Base-by-base conservation (phyloP, 768 basidiomycete genomes). In the Tylopilus plumbeoviolaceoides region DNA sequence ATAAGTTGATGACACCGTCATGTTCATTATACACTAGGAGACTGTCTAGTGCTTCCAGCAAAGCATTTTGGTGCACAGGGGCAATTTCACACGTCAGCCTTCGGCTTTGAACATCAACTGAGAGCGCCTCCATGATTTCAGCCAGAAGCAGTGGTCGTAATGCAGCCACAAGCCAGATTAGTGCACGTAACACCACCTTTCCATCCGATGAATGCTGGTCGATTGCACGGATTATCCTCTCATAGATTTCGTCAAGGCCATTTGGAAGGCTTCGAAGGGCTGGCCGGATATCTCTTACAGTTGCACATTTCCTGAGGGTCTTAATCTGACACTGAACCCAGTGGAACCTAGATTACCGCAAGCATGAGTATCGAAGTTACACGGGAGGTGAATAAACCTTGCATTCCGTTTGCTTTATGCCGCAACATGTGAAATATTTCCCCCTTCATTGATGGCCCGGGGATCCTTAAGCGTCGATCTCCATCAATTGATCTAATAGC, bases 291-390 rank as follows among this genome's bases (percentile, higher is more conserved):
- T 58, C 53, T 28, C 17, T 5, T 23, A 10, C 14, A 1, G 50
- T 47, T 17, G 18, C 10, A 12, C 62, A 63, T 31, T 38, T 17
- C 9, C 36, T 48, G 1, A 63, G 51, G 0, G 44, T 15, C 35
- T 59, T 57, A 7, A 62, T 35, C 18, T 62, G 54, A 44, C 60
- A 62, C 15, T 62, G 51, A 7, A 48, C 48, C 62, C 62, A 63
- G 1, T 53, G 55, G 10, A 63, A 63, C 62, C 61, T 63, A 31
- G n/a, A 33, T 2, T 18, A 14, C 17, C 21, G 6, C 25, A n/a
- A 41, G 3, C 23, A 7, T 33, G 23, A 50, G 20, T 9, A 5
- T 17, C 11, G 15, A 11, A 8, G 7, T 14, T 21, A 14, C 14
- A 4, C n/a, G n/a, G n/a, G n/a, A n/a, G n/a, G n/a, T n/a, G n/a